Conservation (phyloP, 129 eudicot species). For the Helianthus tuberosus region DNA sequence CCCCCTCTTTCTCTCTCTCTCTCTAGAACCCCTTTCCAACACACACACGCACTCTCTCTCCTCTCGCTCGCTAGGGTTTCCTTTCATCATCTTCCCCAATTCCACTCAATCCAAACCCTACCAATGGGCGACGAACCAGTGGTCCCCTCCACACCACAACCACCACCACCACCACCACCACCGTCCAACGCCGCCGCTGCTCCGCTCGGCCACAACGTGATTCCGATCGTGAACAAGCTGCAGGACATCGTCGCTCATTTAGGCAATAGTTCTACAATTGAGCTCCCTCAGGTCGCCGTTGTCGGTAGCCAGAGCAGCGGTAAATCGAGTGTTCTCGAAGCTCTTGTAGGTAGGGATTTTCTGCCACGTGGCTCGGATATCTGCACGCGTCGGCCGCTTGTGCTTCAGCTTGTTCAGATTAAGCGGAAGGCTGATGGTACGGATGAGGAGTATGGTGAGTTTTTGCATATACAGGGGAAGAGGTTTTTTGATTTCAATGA, state of each 20-base stretch:
- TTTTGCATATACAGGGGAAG: constrained; percentile 83
- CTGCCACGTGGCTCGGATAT: constrained; percentile 91
- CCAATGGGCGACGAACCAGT: constrained; percentile 71
- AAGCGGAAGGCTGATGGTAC: constrained; percentile 63
- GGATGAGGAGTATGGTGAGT: constrained; percentile 92
- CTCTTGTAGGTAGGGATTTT: constrained; percentile 96
- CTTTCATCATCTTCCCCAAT: background rate
- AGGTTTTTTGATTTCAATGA: constrained; percentile 69
- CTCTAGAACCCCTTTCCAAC: constrained; percentile 25
- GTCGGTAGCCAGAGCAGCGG: constrained; percentile 99
- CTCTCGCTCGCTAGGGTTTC: constrained; percentile 52
- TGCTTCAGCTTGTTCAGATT: constrained; percentile 77
- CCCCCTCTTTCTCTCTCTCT: constrained; percentile 1
- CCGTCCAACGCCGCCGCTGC: constrained; percentile 40
- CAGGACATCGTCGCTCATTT: constrained; percentile 96
- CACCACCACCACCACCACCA: background rate
- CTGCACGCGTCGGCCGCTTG: constrained; percentile 95
- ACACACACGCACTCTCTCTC: constrained; percentile 24
- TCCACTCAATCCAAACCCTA: constrained; percentile 11
- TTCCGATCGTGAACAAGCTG: constrained; percentile 89
- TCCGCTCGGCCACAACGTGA: constrained; percentile 78
- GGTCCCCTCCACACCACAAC: constrained; percentile 36
- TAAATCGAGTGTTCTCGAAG: constrained; percentile 92
- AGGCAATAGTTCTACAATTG: constrained; percentile 67
- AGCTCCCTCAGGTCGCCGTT: constrained; percentile 97